phyloP scores from a whole-genome alignment of 768 basidiomycete genomes.

The Phanerochaete sordida region DNA sequence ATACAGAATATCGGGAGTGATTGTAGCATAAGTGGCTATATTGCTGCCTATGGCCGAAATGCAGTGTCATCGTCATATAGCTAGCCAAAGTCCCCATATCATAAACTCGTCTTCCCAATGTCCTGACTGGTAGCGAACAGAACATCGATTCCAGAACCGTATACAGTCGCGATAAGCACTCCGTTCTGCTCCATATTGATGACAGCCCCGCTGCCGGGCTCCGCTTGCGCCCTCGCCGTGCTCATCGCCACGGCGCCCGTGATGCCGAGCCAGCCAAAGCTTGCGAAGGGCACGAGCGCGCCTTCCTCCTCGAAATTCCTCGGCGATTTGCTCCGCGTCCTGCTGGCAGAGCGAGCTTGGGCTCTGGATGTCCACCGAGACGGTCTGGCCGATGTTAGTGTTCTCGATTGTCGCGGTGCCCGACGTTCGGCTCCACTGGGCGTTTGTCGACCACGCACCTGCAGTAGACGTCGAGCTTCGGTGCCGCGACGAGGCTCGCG shows the following conservation, averaged over 20 bases:
- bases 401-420: slow-evolving; percentile 22
- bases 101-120: no score
- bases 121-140: no score
- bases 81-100: no score
- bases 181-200: slow-evolving; percentile 32
- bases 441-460: no score
- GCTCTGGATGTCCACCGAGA: slow-evolving; percentile 23
- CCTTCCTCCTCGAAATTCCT: slow-evolving; percentile 6
- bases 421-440: slow-evolving; percentile 1
- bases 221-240: slow-evolving; percentile 17
- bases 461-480: slow-evolving; percentile 79
- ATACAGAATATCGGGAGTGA: no score
- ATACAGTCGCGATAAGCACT: no score
- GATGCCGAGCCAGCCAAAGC: slow-evolving; percentile 31
- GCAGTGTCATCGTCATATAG: no score
- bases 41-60: no score
- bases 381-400: slow-evolving; percentile 17
- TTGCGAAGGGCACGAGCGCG: slow-evolving; percentile 28
- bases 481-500: slow-evolving; percentile 67
- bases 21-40: no score
- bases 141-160: no score
- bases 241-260: slow-evolving; percentile 25
- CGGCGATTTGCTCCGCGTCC: slow-evolving; percentile 31
- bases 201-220: slow-evolving; percentile 23
- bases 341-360: slow-evolving; percentile 19